Evolutionary conservation across 805 yeast species (phyloP).

Genomic region (Kurtzmaniella cleridarum): DNA sequence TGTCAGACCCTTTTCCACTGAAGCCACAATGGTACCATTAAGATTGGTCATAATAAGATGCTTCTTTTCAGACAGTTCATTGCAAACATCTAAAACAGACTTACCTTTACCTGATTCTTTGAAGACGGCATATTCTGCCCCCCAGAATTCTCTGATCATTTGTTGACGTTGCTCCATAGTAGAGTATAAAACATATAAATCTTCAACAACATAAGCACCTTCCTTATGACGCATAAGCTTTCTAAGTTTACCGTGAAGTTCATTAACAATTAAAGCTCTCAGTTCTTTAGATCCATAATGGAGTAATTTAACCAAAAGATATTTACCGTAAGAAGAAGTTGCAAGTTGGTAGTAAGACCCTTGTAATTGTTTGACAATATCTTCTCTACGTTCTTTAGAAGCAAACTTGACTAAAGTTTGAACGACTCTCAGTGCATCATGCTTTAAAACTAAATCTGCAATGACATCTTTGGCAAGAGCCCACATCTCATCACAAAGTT

Average conservation of each 20-base stretch:
- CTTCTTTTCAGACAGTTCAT: constrained; percentile 71
- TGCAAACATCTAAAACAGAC: constrained; percentile 59
- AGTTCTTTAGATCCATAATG: constrained; percentile 88
- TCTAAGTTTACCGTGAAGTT: constrained; percentile 84
- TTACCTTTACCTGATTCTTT: constrained; percentile 64
- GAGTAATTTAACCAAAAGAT: constrained; percentile 77
- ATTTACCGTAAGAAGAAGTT: constrained; percentile 90
- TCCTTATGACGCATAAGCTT: constrained; percentile 94
- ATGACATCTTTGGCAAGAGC: constrained; percentile 69
- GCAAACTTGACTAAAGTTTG: constrained; percentile 90
- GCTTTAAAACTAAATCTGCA: constrained; percentile 84
- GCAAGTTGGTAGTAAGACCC: constrained; percentile 79
- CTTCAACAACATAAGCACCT: constrained; percentile 97
- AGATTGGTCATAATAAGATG: constrained; percentile 70
- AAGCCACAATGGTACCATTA: constrained; percentile 77
- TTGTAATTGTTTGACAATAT: constrained; percentile 60
- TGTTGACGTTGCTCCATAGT: constrained; percentile 79
- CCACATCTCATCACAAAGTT: constrained; percentile 82
- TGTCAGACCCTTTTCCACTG: constrained; percentile 92
- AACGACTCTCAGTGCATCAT: constrained; percentile 93
- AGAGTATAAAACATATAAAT: constrained; percentile 79
- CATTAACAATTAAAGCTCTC: constrained; percentile 69
- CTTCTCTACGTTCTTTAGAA: constrained; percentile 69
- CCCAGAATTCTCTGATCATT: constrained; percentile 96
- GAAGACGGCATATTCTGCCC: constrained; percentile 89